These are phyloP conservation scores for Diutina sp. DNA, from an alignment of 1,139 yeast species.

Conservation along the genomic window DNA sequence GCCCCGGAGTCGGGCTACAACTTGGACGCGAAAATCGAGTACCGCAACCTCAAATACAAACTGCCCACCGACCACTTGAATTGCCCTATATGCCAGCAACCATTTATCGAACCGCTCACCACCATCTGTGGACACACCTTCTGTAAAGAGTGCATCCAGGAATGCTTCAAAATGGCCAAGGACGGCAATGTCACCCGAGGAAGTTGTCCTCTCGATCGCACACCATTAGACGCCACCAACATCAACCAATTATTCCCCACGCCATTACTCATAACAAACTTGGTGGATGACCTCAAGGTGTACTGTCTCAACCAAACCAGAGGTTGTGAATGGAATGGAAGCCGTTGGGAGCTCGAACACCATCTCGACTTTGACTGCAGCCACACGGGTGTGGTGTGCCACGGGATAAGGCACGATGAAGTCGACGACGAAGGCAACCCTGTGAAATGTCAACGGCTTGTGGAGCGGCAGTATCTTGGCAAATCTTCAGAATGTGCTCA, in stretches of 20 bases:
- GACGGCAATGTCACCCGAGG: slow-evolving; percentile 12
- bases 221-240: slow-evolving; percentile 25
- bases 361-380: slow-evolving; percentile 41
- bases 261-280: slow-evolving; percentile 46
- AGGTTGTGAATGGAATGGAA: slow-evolving; percentile 49
- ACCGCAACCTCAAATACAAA: slow-evolving; percentile 20
- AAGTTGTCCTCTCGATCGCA: slow-evolving; percentile 55
- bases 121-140: slow-evolving; percentile 52
- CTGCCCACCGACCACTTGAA: slow-evolving; percentile 37
- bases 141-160: slow-evolving; percentile 38
- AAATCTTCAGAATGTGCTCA: slow-evolving; percentile 19
- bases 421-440: neutral
- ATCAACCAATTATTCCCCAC: slow-evolving; percentile 43
- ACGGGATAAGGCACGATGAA: slow-evolving; percentile 12
- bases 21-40: slow-evolving; percentile 9
- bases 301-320: slow-evolving; percentile 37
- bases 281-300: slow-evolving; percentile 50
- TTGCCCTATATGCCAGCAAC: slow-evolving; percentile 49
- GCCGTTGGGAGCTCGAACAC: slow-evolving; percentile 45
- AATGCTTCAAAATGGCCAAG: slow-evolving; percentile 25
- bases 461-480: slow-evolving; percentile 13
- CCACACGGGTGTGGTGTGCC: slow-evolving; percentile 37
- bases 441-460: slow-evolving; percentile 9
- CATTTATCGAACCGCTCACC: slow-evolving; percentile 40
- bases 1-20: neutral